Base-by-base conservation (phyloP, 1,284 basidiomycete species). In the Flammula alnicola region DNA sequence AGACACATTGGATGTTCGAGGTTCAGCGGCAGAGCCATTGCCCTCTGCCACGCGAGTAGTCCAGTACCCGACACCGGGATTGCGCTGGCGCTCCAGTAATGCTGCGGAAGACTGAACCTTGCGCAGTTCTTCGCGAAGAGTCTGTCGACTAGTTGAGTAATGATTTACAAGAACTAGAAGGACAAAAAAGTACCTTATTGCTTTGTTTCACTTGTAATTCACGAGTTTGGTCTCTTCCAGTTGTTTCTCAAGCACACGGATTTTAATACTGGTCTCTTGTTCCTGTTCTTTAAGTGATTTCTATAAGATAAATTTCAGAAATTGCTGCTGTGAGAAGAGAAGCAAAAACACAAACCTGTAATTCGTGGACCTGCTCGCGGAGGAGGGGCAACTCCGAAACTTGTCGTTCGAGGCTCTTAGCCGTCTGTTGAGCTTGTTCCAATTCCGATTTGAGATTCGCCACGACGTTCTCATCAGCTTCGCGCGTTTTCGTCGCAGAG, bases 41-140 rank as follows among this genome's bases (percentile, higher is more conserved):
- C 63, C 61, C 25, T 68, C 71, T 12, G 75, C 74, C 19, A 69
- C 57, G 41, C 76, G 75, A 10, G 77, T 71, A 5, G 83, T 80
- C 92, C 93, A 96, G 67, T 95, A 96, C 4, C 94, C 93, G 9
- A 93, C 88, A n/a, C 94, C 94, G 0, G 94, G 92, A 62, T 91
- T 92, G 25, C 95, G 83, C 61, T 94, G 91, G 41, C 84, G 80
- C 63, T 97, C 95, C 22, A 97, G 75, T n/a, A 96, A 69, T 4
- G 93, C 86, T 26, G 88, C 90, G 12, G 93, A 95, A 0, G 87
- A 90, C 67, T 96, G 95, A 1, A 98, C 86, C 67, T 97, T 97
- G 38, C 93, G 85, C 48, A 98, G 70, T 65, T 98, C 95, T 50
- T 97, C 95, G 10, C 93, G 84, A 12, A 97, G 72, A 0, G 85